Conservation (phyloP, 495 filamentous ascomycete genomes). For the Cetradonia linearis region DNA sequence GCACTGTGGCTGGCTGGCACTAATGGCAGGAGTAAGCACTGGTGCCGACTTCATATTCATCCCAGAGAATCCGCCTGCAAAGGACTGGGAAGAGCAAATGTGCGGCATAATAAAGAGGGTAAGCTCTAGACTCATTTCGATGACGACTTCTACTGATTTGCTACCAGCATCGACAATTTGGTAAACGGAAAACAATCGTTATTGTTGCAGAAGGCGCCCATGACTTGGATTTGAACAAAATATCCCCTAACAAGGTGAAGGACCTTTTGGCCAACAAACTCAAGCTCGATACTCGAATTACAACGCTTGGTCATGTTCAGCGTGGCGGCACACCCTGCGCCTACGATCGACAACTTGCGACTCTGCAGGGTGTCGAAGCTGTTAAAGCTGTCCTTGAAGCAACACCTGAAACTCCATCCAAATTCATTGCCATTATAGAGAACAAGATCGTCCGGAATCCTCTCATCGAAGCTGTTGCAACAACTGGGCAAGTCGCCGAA, state of each 20-base stretch:
- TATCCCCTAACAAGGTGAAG: conserved; percentile 69
- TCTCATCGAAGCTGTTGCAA: conserved; percentile 75
- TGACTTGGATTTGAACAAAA: conserved; percentile 75
- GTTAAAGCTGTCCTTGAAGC: conserved; percentile 93
- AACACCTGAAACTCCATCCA: conserved; percentile 77
- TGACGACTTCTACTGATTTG: conserved; percentile 29
- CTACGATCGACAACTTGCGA: conserved; percentile 89
- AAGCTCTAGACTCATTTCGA: conserved; percentile 18
- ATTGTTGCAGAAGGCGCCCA: conserved; percentile 94
- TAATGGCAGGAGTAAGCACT: conserved; percentile 93
- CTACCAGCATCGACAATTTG: conserved; percentile 70
- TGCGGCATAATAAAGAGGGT: conserved; percentile 69
- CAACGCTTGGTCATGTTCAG: conserved; percentile 92
- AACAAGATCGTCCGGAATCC: conserved; percentile 93
- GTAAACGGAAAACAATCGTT: conserved; percentile 95
- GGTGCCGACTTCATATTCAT: conserved; percentile 97
- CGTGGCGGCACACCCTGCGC: conserved; percentile 84
- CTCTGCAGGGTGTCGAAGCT: conserved; percentile 90
- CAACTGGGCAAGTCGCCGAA: conserved; percentile 71
- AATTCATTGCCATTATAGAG: conserved; percentile 90
- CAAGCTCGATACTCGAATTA: conserved; percentile 82
- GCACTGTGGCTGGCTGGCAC: conserved; percentile 94
- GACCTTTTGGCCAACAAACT: conserved; percentile 74
- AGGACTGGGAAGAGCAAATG: conserved; percentile 89
- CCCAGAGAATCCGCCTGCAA: conserved; percentile 82